phyloP scores from a whole-genome alignment of 2,329 filamentous ascomycete species.

The Sarocladiaceae sp. region DNA sequence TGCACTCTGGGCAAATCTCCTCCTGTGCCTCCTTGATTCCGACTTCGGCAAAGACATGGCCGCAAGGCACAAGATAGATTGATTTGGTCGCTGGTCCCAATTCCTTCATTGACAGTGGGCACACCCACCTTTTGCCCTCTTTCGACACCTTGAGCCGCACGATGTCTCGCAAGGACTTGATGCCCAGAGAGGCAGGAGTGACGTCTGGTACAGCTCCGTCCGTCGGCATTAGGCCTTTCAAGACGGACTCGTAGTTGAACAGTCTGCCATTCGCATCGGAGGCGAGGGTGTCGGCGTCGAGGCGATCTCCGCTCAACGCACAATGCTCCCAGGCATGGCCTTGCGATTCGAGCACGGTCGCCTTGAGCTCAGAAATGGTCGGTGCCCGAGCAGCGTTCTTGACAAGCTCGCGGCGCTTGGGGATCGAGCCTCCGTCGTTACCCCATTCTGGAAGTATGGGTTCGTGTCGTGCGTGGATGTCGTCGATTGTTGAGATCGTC shows the following conservation, averaged over 20 bases:
- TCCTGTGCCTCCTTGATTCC: slow-evolving; percentile 78
- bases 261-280: slow-evolving; percentile 80
- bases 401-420: slow-evolving; percentile 91
- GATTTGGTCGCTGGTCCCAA: slow-evolving; percentile 74
- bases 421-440: slow-evolving; percentile 96
- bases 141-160: slow-evolving; percentile 73
- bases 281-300: slow-evolving; percentile 68
- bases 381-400: slow-evolving; percentile 83
- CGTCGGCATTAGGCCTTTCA: slow-evolving; percentile 54
- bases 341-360: slow-evolving; percentile 78
- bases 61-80: slow-evolving; percentile 90
- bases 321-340: slow-evolving; percentile 84
- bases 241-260: slow-evolving; percentile 91
- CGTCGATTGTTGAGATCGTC: neutral
- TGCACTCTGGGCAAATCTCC: slow-evolving; percentile 66
- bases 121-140: slow-evolving; percentile 62
- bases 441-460: slow-evolving; percentile 63
- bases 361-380: slow-evolving; percentile 83
- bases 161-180: slow-evolving; percentile 80
- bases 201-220: slow-evolving; percentile 51
- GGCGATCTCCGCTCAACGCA: slow-evolving; percentile 73
- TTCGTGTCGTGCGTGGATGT: neutral
- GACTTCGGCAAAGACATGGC: slow-evolving; percentile 86
- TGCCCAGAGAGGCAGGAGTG: slow-evolving; percentile 47
- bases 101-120: slow-evolving; percentile 82